Evolutionary conservation across 75 land plant species (phyloP).

Genomic region (Larix kaempferi): DNA sequence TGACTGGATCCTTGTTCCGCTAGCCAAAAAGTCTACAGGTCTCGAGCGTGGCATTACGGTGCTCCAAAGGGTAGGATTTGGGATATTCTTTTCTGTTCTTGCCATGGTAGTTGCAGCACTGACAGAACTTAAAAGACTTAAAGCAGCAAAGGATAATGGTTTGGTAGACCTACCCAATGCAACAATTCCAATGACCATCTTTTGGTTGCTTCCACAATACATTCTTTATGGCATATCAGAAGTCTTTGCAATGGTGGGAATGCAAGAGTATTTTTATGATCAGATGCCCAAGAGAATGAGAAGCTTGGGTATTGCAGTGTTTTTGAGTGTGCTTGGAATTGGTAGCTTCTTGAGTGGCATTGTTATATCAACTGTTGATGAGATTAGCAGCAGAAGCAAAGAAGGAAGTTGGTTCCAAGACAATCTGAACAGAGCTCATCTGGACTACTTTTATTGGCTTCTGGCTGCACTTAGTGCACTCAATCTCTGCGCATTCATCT

Average conservation of each 20-base stretch:
- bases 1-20: conserved; percentile 35
- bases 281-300: conserved; percentile 61
- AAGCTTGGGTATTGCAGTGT: conserved; percentile 64
- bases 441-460: conserved; percentile 71
- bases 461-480: conserved; percentile 55
- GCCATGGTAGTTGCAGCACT: conserved; percentile 66
- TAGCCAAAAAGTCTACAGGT: conserved; percentile 20
- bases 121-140: conserved; percentile 47
- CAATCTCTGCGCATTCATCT: conserved; percentile 17
- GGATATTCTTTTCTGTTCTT: conserved; percentile 48
- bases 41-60: conserved; percentile 24
- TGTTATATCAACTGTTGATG: conserved; percentile 31
- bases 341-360: conserved; percentile 50
- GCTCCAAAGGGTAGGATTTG: conserved; percentile 74
- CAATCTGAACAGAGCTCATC: conserved; percentile 65
- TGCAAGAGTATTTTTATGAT: conserved; percentile 77
- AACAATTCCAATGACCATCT: conserved; percentile 49
- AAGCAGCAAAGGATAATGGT: conserved; percentile 27
- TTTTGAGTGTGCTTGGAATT: conserved; percentile 48
- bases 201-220: conserved; percentile 67
- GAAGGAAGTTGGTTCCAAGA: conserved; percentile 50
- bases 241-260: conserved; percentile 54
- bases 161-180: conserved; percentile 33
- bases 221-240: conserved; percentile 45
- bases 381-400: conserved; percentile 17